Base-by-base conservation (phyloP, 2,329 filamentous ascomycete genomes). In the Colletotrichum musicola region DNA sequence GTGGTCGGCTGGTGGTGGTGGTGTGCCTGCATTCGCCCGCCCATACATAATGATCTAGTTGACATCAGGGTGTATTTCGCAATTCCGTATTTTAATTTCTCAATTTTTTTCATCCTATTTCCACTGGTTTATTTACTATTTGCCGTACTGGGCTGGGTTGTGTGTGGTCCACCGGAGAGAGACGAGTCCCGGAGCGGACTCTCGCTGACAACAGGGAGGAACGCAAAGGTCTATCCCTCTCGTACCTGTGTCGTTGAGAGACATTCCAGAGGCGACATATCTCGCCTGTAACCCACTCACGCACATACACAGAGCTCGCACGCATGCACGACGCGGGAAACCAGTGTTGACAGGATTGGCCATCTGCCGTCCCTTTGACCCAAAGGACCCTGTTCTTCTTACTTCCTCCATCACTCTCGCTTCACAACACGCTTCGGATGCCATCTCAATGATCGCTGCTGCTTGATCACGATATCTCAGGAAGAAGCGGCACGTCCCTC, bases 171-270 rank as follows among this genome's bases (percentile, higher is more conserved):
- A 10, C 40, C 40, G 16, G 14, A n/a, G 4, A 42, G 40, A 42
- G n/a, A 42, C 13, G 40, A 14, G 40, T 35, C 10, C 30, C 40
- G 13, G 40, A 42, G 40, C 16, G 40, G 40, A 44, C 27, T 58
- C 30, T 44, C 9, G 40, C 55, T 69, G 66, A 66, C 66, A 69
- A 62, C 50, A 69, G 66, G 66, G 66, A 69, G 66, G 66, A 69
- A 69, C 66, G 66, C 38, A 42, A 6, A 42, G 25, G 40, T 66
- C 55, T 60, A 69, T 69, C 66, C 66, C 66, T 69, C 61, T 68
- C 61, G 64, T 68, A 64, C 61, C 66, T 69, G 51, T 42, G 59
- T 66, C 66, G 50, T 63, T 44, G 40, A 65, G 56, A 69, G 44
- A 69, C 66, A 69, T 69, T 69, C 62, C 66, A 66, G 50, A 61